Base-by-base conservation (phyloP, 352 stramenopile species). In the Elongisporangium anandrum region DNA sequence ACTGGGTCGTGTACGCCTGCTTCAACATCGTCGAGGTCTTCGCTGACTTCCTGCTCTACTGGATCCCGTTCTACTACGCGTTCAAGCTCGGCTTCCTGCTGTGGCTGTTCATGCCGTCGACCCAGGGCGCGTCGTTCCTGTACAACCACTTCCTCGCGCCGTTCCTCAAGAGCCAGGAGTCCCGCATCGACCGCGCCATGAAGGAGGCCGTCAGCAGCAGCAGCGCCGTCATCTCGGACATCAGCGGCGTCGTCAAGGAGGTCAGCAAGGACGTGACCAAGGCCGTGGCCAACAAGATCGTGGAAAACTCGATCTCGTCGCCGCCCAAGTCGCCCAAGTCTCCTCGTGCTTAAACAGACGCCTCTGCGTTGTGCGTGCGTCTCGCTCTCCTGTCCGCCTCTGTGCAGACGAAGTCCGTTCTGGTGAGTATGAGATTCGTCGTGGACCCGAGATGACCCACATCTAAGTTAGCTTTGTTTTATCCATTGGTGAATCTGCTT, bases 51-150 rank as follows among this genome's bases (percentile, higher is more conserved):
- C 70, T 99, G 45, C 73, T 99, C 5, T 98, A 98, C 73, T 98
- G 93, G 94, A 98, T 99, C 72, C 97, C 97, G 16, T 98, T 98
- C 74, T 99, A 99, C 80, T 99, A 98, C 71, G 88, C 93, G 13
- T 98, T 99, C 81, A 99, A 99, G 85, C 66, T 99, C 21, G 95
- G 94, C 52, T 99, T 99, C 79, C 84, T 99, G 56, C 72, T 99
- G 20, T 99, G 95, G 94, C 81, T 97, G 34, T 98, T 99, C 80
- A 88, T 99, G 67, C 97, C 96, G n/a, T 97, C 96, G 70, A 98
- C 95, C 41, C 77, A 94, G 60, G 96, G 95, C 34, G 93, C 96
- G 19, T 97, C 92, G 56, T 98, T 98, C 75, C 73, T 99, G 24
- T 99, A 98, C 76, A 90, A 92, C 60, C 86, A 90, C 75, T 98